These are phyloP conservation scores for Cercospora nicotianae DNA, from an alignment of 2,329 filamentous ascomycete genomes.

Conservation along the genomic window DNA sequence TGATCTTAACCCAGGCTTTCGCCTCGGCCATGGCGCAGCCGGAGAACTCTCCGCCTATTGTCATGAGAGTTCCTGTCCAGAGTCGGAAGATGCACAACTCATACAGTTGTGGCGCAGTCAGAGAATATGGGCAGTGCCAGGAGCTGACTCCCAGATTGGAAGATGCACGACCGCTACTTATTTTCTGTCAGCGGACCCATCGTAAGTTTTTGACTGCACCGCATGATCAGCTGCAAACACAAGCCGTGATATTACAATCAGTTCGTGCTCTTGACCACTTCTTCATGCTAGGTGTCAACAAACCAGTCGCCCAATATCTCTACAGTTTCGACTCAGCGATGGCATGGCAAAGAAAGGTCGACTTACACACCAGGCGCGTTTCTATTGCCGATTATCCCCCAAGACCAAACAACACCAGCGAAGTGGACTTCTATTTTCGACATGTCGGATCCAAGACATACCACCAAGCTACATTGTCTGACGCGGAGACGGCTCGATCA, in stretches of 20 bases:
- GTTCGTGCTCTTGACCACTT: not conserved
- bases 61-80: not conserved
- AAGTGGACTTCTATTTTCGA: conserved; percentile 1
- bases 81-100: not conserved
- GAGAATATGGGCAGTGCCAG: not conserved
- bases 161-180: not conserved
- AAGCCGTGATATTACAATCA: not conserved
- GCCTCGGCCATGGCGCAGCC: too few relatives aligned
- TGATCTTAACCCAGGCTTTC: not conserved
- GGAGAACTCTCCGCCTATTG: not conserved
- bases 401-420: not conserved
- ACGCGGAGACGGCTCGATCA: not conserved
- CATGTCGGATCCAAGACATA: not conserved
- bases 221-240: not conserved
- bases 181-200: not conserved
- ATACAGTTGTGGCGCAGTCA: not conserved
- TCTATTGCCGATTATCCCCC: not conserved
- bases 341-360: not conserved
- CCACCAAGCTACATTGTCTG: not conserved
- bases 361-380: not conserved
- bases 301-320: too few relatives aligned
- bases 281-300: too few relatives aligned
- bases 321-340: too few relatives aligned
- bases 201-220: not conserved
- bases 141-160: not conserved